phyloP scores from a whole-genome alignment of 306 rosid species.

The Calophaca sinica region DNA sequence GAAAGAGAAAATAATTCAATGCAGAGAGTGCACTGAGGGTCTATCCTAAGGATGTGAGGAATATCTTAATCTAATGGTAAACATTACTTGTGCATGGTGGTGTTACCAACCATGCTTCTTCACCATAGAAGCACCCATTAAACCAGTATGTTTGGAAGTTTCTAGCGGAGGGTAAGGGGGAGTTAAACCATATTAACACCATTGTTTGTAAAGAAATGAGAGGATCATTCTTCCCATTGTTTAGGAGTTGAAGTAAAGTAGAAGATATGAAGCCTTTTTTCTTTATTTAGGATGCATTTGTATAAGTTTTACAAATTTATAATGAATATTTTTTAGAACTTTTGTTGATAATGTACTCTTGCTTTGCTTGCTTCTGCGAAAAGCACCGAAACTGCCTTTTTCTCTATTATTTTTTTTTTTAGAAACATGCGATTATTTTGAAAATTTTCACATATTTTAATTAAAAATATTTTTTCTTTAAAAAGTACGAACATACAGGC shows the following conservation, averaged over 20 bases:
- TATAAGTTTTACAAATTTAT: background rate
- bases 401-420: background rate
- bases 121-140: background rate
- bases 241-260: conserved; percentile 8
- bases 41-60: no score
- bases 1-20: no score
- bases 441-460: background rate
- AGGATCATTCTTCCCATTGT: background rate
- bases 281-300: background rate
- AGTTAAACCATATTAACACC: background rate
- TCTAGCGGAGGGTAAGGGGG: background rate
- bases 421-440: background rate
- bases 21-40: no score
- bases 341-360: background rate
- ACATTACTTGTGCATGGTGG: no score
- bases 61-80: no score
- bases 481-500: background rate
- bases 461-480: background rate
- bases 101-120: no score
- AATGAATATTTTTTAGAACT: background rate
- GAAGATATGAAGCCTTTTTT: background rate
- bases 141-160: background rate
- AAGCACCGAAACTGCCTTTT: background rate
- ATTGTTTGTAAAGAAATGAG: background rate
- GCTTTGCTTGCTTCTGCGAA: background rate